Percentiles rank a stretch among this genome's conserved stretches.
phyloP scores from a whole-genome alignment of 23 red algal genomes.

The Rhodosorus marinus region DNA sequence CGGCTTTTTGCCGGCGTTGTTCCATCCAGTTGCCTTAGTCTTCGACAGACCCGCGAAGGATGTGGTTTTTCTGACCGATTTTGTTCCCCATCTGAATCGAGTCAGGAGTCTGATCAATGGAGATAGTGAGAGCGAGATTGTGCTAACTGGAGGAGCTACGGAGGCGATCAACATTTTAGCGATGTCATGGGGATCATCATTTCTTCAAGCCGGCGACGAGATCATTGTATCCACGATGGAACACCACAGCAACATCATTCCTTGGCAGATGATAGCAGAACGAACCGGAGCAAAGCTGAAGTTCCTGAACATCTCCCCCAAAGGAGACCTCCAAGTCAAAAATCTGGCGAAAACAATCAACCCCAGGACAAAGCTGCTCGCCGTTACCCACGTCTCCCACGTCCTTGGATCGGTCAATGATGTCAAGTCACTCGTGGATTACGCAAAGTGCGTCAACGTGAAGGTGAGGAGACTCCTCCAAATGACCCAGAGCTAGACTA shows the following conservation, averaged over 20 bases:
- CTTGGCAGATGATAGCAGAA: constrained; percentile 86
- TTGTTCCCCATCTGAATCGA: too few species aligned
- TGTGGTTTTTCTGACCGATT: too few species aligned
- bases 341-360: constrained; percentile 14
- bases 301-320: constrained; percentile 12
- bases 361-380: constrained; percentile 49
- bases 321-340: constrained; percentile 30
- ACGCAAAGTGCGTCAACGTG: constrained; percentile 29
- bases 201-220: constrained; percentile 51
- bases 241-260: constrained; percentile 96
- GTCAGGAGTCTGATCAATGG: constrained; percentile 61
- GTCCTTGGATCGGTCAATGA: constrained; percentile 80
- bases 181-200: constrained; percentile 52
- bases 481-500: too few species aligned
- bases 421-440: constrained; percentile 12
- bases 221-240: constrained; percentile 75
- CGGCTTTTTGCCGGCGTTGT: too few species aligned
- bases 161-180: constrained; percentile 94
- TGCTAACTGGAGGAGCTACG: constrained; percentile 85
- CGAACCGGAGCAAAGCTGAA: constrained; percentile 38
- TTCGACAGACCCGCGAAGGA: too few species aligned
- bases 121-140: constrained; percentile 27
- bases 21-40: too few species aligned
- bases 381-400: constrained; percentile 72
- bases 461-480: too few species aligned